phyloP scores from a whole-genome alignment of 805 yeast species.

The Kluyveromyces dobzhanskii region DNA sequence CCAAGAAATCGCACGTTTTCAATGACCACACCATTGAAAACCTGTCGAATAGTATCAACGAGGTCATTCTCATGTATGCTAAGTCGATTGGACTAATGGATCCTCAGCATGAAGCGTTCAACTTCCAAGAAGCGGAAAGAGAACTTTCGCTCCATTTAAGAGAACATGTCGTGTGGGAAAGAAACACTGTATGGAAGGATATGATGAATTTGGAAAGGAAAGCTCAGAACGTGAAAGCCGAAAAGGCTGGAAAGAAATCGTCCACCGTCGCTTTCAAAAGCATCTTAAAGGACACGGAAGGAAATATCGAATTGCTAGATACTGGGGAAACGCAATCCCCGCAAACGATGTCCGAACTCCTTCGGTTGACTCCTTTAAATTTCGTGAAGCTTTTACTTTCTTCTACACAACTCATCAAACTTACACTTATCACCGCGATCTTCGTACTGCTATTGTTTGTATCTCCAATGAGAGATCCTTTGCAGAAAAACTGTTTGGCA shows the following conservation, averaged over 20 bases:
- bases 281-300: conserved; percentile 9
- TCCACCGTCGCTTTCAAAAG: conserved; percentile 1
- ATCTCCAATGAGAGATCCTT: conserved; percentile 53
- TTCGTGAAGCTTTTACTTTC: conserved; percentile 11
- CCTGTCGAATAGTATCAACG: conserved; percentile 48
- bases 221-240: conserved; percentile 60
- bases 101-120: conserved; percentile 9
- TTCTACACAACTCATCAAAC: conserved; percentile 33
- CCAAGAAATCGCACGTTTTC: conserved; percentile 47
- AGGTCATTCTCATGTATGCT: conserved; percentile 48
- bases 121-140: conserved; percentile 35
- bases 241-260: conserved; percentile 12
- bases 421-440: conserved; percentile 38
- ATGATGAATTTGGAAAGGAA: conserved; percentile 86
- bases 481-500: conserved; percentile 76
- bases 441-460: conserved; percentile 39
- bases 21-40: conserved; percentile 35
- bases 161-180: conserved; percentile 94
- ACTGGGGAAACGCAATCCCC: conserved; percentile 19
- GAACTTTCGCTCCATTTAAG: conserved; percentile 53
- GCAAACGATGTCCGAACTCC: conserved; percentile 15
- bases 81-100: conserved; percentile 36
- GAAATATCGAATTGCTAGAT: conserved; percentile 15
- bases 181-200: conserved; percentile 97
- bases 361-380: conserved; percentile 11